These are phyloP conservation scores for Porogramme epimiltina DNA, from an alignment of 1,284 basidiomycete genomes.

Conservation along the genomic window DNA sequence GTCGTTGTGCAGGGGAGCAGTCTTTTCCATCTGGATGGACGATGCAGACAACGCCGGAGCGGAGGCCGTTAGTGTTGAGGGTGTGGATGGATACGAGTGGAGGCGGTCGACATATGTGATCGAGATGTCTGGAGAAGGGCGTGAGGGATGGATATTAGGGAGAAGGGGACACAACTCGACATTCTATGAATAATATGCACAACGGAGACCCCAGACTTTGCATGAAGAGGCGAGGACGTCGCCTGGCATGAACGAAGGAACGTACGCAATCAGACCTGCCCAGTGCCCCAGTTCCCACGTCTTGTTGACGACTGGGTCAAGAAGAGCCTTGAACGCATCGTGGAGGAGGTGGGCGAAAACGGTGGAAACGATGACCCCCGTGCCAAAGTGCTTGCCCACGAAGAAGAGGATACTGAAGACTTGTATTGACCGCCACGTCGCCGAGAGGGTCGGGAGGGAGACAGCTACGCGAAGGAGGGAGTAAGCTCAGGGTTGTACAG, in stretches of 20 bases:
- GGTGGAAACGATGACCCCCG: slow-evolving; percentile 78
- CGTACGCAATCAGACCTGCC: slow-evolving; percentile 74
- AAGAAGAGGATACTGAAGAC: slow-evolving; percentile 74
- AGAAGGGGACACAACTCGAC: slow-evolving; percentile 50
- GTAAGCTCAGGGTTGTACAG: background rate
- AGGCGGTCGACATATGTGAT: slow-evolving; percentile 72
- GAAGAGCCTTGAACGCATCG: slow-evolving; percentile 68
- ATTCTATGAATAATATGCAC: slow-evolving; percentile 76
- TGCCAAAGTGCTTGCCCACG: slow-evolving; percentile 81
- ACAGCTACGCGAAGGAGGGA: slow-evolving; percentile 46
- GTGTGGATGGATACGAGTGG: slow-evolving; percentile 57
- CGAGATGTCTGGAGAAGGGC: slow-evolving; percentile 54
- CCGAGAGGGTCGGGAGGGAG: slow-evolving; percentile 68
- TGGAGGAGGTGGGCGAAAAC: slow-evolving; percentile 80
- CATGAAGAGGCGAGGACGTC: background rate
- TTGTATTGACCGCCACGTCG: slow-evolving; percentile 49
- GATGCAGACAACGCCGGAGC: slow-evolving; percentile 24
- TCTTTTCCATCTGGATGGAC: slow-evolving; percentile 13
- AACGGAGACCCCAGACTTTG: slow-evolving; percentile 62
- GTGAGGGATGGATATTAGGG: background rate
- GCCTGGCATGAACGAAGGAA: slow-evolving; percentile 17
- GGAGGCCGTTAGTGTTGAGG: slow-evolving; percentile 41
- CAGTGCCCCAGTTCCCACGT: slow-evolving; percentile 52
- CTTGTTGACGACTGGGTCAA: slow-evolving; percentile 45
- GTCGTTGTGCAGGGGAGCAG: background rate